Evolutionary conservation across 2,329 filamentous ascomycete genomes (phyloP), one percentile per base, ranked within the genome.

Genomic region (Aureobasidium leucospermi): DNA sequence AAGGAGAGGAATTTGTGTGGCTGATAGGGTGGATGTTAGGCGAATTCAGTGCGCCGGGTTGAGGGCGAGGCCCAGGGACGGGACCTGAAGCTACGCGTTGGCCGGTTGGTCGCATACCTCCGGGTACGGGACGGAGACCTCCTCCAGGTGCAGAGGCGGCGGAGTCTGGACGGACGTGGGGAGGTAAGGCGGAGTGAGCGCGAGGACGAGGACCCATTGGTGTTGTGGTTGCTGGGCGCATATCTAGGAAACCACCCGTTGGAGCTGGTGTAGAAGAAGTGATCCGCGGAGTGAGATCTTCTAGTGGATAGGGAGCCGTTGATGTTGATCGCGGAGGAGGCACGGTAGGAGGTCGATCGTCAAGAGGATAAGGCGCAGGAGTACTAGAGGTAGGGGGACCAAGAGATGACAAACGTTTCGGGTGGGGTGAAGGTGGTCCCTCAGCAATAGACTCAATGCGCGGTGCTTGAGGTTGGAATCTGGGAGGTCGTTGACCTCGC

Each of bases 241-340:
- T 69, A 41, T 78, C 77, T 2, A 60, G 11, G 45, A 58, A 57
- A 13, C 32, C 43, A 6, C 43, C 43, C 11, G 10, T 34, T 4
- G 59, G 45, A 4, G 19, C 34, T 9, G 38, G 41, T 16, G 32
- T 48, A 28, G 51, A 16, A 28, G 51, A 16, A 4, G 29, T 39
- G n/a, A 38, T 39, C 16, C 45, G 41, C 29, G 80, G 76, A 19
- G 84, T 81, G 57, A 78, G 76, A 64, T 88, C 85, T 64, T 89
- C 86, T 52, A 85, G 79, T 0, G 88, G 88, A 66, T 91, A 91
- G 1, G 88, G 88, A 1, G 85, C 84, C 23, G 81, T 78, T 9
- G 85, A 81, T 15, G 82, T 73, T 36, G 83, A 77, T 31, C 73
- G 69, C 43, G 69, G 71, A 45, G 63, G 68, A 65, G 67, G 62